A percentile compares a stretch with the other conserved stretches of the same genome.
phyloP scores from a whole-genome alignment of 2,329 filamentous ascomycete species.

The Fonsecaea monophora region DNA sequence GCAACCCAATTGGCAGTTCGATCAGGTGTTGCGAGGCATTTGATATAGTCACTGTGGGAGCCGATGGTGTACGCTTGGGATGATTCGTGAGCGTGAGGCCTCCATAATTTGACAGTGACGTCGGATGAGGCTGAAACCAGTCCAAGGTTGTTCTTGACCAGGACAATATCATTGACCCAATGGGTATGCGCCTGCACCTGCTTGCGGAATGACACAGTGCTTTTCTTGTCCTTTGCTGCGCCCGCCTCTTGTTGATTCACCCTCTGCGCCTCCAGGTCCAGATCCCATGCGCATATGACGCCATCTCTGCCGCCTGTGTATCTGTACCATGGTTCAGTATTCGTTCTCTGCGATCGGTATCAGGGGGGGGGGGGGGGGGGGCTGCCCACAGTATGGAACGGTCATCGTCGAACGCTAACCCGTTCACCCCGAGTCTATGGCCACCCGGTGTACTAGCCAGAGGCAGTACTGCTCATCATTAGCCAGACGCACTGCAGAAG shows the following conservation, averaged over 20 bases:
- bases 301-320: slow-evolving; percentile 97
- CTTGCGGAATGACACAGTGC: slow-evolving; percentile 62
- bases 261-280: slow-evolving; percentile 70
- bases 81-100: slow-evolving; percentile 69
- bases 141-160: slow-evolving; percentile 77
- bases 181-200: slow-evolving; percentile 86
- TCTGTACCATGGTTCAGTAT: slow-evolving; percentile 55
- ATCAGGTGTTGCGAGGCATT: slow-evolving; percentile 82
- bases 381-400: slow-evolving; percentile 81
- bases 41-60: slow-evolving; percentile 94
- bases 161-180: slow-evolving; percentile 92
- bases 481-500: slow-evolving; percentile 13
- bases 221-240: slow-evolving; percentile 41
- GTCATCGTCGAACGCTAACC: slow-evolving; percentile 82
- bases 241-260: slow-evolving; percentile 21
- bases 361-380: slow-evolving; percentile 26
- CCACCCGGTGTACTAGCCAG: slow-evolving; percentile 78
- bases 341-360: slow-evolving; percentile 17
- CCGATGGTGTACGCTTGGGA: slow-evolving; percentile 76
- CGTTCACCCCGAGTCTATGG: slow-evolving; percentile 93
- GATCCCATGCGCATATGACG: slow-evolving; percentile 93
- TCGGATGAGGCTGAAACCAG: slow-evolving; percentile 93
- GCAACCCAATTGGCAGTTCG: slow-evolving; percentile 82
- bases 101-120: slow-evolving; percentile 90
- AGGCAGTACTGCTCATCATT: slow-evolving; percentile 65